Base-by-base conservation (phyloP, 805 yeast species). In the Alloascoidea africana region DNA sequence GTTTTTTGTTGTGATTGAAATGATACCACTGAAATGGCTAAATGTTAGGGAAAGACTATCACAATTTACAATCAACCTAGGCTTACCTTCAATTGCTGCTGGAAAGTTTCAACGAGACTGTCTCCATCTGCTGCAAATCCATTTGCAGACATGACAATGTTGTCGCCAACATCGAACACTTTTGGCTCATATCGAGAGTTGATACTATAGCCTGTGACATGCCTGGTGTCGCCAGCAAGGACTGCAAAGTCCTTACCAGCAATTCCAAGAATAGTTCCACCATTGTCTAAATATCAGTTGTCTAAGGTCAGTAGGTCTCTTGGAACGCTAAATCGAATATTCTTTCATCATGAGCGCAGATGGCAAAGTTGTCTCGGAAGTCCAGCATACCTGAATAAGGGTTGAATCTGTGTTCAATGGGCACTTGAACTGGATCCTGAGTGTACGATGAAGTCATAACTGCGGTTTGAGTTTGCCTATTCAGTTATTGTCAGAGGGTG, bases 231-330 rank as follows among this genome's bases (percentile, higher is more conserved):
- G 35, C 97, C 97, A 1, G 98, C 98, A 43, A 91, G 66, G 27
- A 91, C 91, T 14, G 95, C 96, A 52, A 86, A 91, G 59, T 91
- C 96, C 56, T 85, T 83, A 37, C 98, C 98, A 1, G 98, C 96
- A 59, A 91, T 91, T 38, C 97, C 98, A 47, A 91, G 63, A 39
- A 89, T 87, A 4, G 97, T 89, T 52, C 98, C 98, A 50, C 98
- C 98, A 51, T 87, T 85, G 59, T 87, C 95, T 43, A n/a, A n/a
- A n/a, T n/a, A n/a, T n/a, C n/a, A n/a, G n/a, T n/a, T n/a, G n/a
- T n/a, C n/a, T n/a, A 27, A 23, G 15, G 8, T 18, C 14, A 27
- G 18, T 16, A 36, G 27, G 17, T 14, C n/a, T n/a, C n/a, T n/a
- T n/a, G n/a, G n/a, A n/a, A n/a, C n/a, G n/a, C n/a, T n/a, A n/a